Conservation (phyloP, 345 rosid species). For the Pelargonium nanum region DNA sequence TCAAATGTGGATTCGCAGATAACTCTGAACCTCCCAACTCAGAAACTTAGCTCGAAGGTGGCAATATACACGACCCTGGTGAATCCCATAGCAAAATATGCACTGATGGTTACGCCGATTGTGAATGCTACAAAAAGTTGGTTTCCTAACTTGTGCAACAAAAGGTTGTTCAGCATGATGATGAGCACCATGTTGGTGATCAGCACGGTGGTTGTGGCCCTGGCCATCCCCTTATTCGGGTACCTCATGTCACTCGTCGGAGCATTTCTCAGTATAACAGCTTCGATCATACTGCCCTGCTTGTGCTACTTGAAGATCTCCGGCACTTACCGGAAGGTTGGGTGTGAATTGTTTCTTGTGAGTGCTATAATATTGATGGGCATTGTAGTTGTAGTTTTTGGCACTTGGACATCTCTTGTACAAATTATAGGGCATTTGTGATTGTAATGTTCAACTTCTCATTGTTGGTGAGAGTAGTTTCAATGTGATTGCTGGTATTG, state of each 20-base stretch:
- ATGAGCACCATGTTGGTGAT: constrained; percentile 17
- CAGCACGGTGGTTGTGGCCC: constrained; percentile 18
- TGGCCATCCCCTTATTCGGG: constrained; percentile 21
- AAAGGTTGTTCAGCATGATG: constrained; percentile 4
- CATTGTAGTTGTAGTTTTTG: constrained; percentile 2
- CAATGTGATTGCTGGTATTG: no score
- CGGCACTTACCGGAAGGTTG: constrained; percentile 6
- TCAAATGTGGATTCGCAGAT: constrained; percentile 18
- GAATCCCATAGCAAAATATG: constrained; percentile 23
- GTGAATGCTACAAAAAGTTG: constrained; percentile 14
- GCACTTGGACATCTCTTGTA: constrained; percentile 20
- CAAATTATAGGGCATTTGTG: constrained; percentile 9
- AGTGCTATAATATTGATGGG: constrained; percentile 12
- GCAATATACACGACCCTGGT: constrained; percentile 25
- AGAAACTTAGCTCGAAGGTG: constrained; percentile 12
- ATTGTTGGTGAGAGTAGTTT: no score
- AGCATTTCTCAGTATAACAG: constrained; percentile 15
- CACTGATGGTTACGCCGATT: constrained; percentile 21
- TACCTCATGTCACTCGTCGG: constrained; percentile 23
- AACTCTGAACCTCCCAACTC: constrained; percentile 20
- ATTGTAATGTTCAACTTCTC: no score
- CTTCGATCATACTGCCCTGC: constrained; percentile 21
- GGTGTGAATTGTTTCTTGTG: constrained; percentile 7
- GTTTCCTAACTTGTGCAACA: constrained; percentile 13
- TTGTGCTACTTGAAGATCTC: constrained; percentile 24